phyloP scores from a whole-genome alignment of 169 alveolate genomes.

The Cryptosporidium sp. region DNA sequence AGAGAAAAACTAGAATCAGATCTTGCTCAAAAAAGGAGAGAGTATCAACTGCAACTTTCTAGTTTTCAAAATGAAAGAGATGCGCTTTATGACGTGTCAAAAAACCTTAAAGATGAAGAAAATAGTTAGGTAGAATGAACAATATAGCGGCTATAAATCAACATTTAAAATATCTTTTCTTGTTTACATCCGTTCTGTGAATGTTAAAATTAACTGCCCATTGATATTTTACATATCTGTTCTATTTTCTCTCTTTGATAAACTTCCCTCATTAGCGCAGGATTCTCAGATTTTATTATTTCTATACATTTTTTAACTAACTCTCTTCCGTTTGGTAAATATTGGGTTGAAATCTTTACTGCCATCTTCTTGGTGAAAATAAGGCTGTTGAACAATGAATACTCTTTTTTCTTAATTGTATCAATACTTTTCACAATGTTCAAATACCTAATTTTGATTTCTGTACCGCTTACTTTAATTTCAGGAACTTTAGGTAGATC shows the following conservation, averaged over 20 bases:
- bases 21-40: slow-evolving; percentile 34
- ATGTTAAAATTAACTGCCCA: slow-evolving; percentile 18
- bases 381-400: not conserved
- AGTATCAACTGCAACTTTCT: slow-evolving; percentile 44
- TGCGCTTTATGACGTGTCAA: slow-evolving; percentile 50
- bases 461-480: slow-evolving; percentile 44
- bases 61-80: slow-evolving; percentile 57
- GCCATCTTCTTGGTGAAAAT: slow-evolving; percentile 54
- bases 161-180: not conserved
- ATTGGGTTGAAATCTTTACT: slow-evolving; percentile 39
- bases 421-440: slow-evolving; percentile 22
- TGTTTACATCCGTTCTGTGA: not conserved
- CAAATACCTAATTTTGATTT: slow-evolving; percentile 36
- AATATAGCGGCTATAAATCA: not conserved
- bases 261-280: slow-evolving; percentile 60
- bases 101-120: slow-evolving; percentile 55
- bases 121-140: slow-evolving; percentile 23
- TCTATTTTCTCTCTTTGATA: slow-evolving; percentile 32
- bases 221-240: slow-evolving; percentile 53
- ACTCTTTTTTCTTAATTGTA: slow-evolving; percentile 20
- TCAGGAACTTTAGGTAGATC: slow-evolving; percentile 20
- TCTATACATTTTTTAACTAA: slow-evolving; percentile 38
- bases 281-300: slow-evolving; percentile 29
- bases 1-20: slow-evolving; percentile 48
- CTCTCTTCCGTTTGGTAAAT: slow-evolving; percentile 31